A percentile compares a stretch with the other conserved stretches of the same genome.
These are phyloP conservation scores for Saccharomyces uvarum DNA, from an alignment of 1,139 yeast species.

Conservation along the genomic window DNA sequence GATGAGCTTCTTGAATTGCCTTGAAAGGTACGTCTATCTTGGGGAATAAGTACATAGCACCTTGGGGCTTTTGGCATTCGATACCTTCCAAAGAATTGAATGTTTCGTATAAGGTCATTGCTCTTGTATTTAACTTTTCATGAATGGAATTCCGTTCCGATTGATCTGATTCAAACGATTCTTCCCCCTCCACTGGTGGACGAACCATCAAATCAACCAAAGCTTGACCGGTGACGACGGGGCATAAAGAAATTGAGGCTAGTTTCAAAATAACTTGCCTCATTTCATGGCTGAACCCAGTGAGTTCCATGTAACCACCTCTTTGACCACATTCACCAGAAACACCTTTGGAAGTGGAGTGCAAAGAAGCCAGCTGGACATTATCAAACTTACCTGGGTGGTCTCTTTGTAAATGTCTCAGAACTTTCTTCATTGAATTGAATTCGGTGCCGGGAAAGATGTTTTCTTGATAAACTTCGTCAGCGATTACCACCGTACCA, in stretches of 20 bases:
- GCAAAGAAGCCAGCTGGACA: conserved; percentile 87
- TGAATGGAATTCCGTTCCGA: conserved; percentile 57
- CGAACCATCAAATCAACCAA: conserved; percentile 85
- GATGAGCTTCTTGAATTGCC: conserved; percentile 55
- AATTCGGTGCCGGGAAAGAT: conserved; percentile 56
- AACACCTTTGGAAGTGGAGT: conserved; percentile 93
- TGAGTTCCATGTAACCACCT: conserved; percentile 95
- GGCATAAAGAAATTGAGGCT: conserved; percentile 85
- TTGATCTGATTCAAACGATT: conserved; percentile 60
- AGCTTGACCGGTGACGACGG: conserved; percentile 92
- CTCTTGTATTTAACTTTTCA: conserved; percentile 54
- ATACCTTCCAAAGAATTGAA: conserved; percentile 74
- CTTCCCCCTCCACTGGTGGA: conserved; percentile 76
- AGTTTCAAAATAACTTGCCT: conserved; percentile 67
- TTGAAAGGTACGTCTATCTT: conserved; percentile 53
- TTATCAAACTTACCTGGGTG: conserved; percentile 51
- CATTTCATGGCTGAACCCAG: conserved; percentile 69
- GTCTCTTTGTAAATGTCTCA: conserved; percentile 51
- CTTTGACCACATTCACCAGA: conserved; percentile 98
- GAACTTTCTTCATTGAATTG: conserved; percentile 59
- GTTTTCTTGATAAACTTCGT: conserved; percentile 94
- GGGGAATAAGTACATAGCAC: conserved; percentile 97
- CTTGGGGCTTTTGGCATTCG: conserved; percentile 79
- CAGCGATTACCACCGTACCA: conserved; percentile 87
- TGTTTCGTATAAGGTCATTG: conserved; percentile 57